Percentiles rank a stretch among this genome's conserved stretches.
Conservation (phyloP, 352 stramenopile species). For the Phytophthora citrophthora region DNA sequence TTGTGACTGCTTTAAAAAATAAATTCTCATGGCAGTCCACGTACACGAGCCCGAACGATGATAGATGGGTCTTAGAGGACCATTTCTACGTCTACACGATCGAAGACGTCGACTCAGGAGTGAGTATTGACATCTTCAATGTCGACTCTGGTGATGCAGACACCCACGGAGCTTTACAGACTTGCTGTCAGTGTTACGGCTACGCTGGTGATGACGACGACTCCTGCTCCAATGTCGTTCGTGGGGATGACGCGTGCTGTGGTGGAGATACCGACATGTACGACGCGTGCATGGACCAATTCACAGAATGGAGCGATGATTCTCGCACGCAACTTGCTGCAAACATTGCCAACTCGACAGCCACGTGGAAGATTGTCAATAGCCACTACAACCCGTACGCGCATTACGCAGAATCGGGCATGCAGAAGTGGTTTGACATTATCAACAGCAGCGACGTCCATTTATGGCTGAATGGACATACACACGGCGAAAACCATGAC, state of each 20-base stretch:
- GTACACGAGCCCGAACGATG: conserved; percentile 57
- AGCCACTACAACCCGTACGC: conserved; percentile 62
- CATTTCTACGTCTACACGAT: conserved; percentile 60
- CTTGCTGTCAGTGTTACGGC: conserved; percentile 65
- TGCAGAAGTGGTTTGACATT: conserved; percentile 51
- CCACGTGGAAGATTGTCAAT: conserved; percentile 72
- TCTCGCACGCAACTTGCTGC: conserved; percentile 42
- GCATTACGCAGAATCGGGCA: conserved; percentile 39
- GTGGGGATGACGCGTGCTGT: conserved; percentile 43
- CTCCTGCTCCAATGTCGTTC: conserved; percentile 39
- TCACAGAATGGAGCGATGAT: conserved; percentile 53
- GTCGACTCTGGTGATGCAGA: conserved; percentile 57
- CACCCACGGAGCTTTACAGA: conserved; percentile 51
- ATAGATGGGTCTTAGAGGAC: conserved; percentile 56
- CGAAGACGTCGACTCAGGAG: conserved; percentile 36
- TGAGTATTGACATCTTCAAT: conserved; percentile 67
- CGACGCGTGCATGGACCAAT: conserved; percentile 44
- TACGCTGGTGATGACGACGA: conserved; percentile 47
- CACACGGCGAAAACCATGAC: conserved; percentile 67
- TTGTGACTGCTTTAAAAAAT: conserved; percentile 36
- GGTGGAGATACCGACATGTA: conserved; percentile 47
- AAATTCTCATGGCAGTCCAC: conserved; percentile 51
- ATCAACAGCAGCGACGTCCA: conserved; percentile 42
- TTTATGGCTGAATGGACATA: conserved; percentile 54
- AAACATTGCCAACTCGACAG: conserved; percentile 52